Conservation (phyloP, 2,329 filamentous ascomycete genomes). For the Diplodia corticola region DNA sequence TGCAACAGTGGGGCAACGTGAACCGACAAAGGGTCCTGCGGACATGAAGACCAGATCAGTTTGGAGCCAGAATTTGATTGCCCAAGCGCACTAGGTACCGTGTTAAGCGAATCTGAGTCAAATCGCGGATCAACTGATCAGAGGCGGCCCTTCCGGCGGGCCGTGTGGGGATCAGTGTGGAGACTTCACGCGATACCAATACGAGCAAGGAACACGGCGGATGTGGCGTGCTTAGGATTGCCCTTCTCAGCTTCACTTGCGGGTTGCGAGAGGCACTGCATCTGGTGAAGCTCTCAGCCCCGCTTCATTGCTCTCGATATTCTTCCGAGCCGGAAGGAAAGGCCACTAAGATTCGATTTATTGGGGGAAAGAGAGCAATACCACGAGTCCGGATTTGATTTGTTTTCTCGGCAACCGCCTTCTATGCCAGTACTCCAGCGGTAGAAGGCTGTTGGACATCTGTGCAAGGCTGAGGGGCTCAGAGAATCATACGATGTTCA, state of each 20-base stretch:
- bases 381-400: too few species aligned
- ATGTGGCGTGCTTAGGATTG: neutral
- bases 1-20: neutral
- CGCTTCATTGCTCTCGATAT: too few species aligned
- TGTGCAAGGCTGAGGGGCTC: too few species aligned
- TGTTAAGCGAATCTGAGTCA: neutral
- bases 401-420: too few species aligned
- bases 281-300: neutral
- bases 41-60: neutral
- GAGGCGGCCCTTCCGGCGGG: neutral
- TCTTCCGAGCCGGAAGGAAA: too few species aligned
- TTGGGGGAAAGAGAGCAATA: too few species aligned
- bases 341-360: too few species aligned
- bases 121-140: neutral
- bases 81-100: neutral
- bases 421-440: too few species aligned
- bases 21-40: neutral
- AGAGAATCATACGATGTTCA: too few species aligned
- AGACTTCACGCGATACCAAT: neutral
- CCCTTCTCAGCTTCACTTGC: neutral
- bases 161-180: neutral
- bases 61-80: neutral
- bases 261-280: too few species aligned
- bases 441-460: too few species aligned
- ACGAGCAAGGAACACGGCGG: neutral